These are phyloP conservation scores for Diaporthe amygdali DNA, from an alignment of 2,329 filamentous ascomycete species.

Conservation along the genomic window DNA sequence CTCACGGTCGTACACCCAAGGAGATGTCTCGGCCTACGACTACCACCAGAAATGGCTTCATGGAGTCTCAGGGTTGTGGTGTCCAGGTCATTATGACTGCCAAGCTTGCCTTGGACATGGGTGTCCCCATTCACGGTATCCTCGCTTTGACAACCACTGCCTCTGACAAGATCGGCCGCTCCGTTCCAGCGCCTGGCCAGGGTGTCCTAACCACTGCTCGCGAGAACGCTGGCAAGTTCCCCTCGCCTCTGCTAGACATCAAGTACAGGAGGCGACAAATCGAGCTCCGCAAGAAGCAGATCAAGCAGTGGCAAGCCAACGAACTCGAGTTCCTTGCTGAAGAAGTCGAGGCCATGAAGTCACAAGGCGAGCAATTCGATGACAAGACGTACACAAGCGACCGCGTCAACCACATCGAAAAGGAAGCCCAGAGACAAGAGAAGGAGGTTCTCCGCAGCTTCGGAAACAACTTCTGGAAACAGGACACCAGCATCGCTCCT, in stretches of 20 bases:
- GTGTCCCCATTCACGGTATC: slow-evolving; percentile 95
- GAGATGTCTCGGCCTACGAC: slow-evolving; percentile 99
- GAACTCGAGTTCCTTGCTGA: slow-evolving; percentile 93
- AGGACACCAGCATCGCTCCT: slow-evolving; percentile 90
- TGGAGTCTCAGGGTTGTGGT: slow-evolving; percentile 99
- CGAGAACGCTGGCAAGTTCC: slow-evolving; percentile 89
- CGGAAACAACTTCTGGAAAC: slow-evolving; percentile 99
- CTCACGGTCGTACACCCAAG: slow-evolving; percentile 89
- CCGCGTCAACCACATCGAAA: slow-evolving; percentile 84
- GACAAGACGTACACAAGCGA: slow-evolving; percentile 87
- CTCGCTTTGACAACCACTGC: slow-evolving; percentile 93
- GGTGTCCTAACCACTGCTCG: slow-evolving; percentile 96
- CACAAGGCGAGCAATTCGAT: slow-evolving; percentile 75
- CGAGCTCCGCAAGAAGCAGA: slow-evolving; percentile 89
- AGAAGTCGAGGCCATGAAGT: slow-evolving; percentile 89
- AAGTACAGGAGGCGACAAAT: slow-evolving; percentile 97
- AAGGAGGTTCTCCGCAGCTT: slow-evolving; percentile 91
- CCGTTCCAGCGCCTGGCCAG: slow-evolving; percentile 93
- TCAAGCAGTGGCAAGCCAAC: slow-evolving; percentile 95
- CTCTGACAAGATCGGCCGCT: slow-evolving; percentile 98
- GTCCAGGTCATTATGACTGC: slow-evolving; percentile 99
- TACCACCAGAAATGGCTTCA: slow-evolving; percentile 96
- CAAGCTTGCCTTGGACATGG: slow-evolving; percentile 95
- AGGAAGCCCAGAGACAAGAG: slow-evolving; percentile 86
- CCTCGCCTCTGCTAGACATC: slow-evolving; percentile 94